Conservation (phyloP, 2,329 filamentous ascomycete genomes). For the Akanthomyces muscarius region DNA sequence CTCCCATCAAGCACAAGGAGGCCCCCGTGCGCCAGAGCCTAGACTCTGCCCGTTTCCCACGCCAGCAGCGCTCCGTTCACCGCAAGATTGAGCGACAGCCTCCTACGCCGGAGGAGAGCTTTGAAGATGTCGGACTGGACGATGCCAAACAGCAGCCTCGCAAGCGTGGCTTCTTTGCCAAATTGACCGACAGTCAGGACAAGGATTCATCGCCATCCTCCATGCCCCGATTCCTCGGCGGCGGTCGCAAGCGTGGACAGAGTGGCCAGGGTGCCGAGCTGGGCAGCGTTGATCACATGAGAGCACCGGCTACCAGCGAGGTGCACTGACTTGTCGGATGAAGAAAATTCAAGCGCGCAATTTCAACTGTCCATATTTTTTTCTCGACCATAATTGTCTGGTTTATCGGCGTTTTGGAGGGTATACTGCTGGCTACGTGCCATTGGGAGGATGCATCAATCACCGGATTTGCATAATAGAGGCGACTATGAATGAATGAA, state of each 20-base stretch:
- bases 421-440: neutral
- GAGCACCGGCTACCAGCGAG: slow-evolving; percentile 19
- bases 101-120: slow-evolving; percentile 71
- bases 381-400: neutral
- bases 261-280: slow-evolving; percentile 67
- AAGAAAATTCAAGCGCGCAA: neutral
- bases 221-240: slow-evolving; percentile 61
- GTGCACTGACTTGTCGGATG: neutral
- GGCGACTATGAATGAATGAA: neutral
- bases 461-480: neutral
- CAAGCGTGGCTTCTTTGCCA: slow-evolving; percentile 70
- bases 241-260: slow-evolving; percentile 66
- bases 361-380: neutral
- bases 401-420: slow-evolving; percentile 10
- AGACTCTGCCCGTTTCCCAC: slow-evolving; percentile 66
- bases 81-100: slow-evolving; percentile 56
- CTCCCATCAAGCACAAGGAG: slow-evolving; percentile 63
- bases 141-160: slow-evolving; percentile 53
- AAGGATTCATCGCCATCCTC: slow-evolving; percentile 31
- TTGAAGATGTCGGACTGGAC: slow-evolving; percentile 89
- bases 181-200: slow-evolving; percentile 61
- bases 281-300: slow-evolving; percentile 52
- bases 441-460: neutral
- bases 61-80: slow-evolving; percentile 58
- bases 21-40: slow-evolving; percentile 70